Percentiles rank a stretch among this genome's conserved stretches.
Conservation (phyloP, 108 stramenopile species). For the Cylindrotheca closterium region DNA sequence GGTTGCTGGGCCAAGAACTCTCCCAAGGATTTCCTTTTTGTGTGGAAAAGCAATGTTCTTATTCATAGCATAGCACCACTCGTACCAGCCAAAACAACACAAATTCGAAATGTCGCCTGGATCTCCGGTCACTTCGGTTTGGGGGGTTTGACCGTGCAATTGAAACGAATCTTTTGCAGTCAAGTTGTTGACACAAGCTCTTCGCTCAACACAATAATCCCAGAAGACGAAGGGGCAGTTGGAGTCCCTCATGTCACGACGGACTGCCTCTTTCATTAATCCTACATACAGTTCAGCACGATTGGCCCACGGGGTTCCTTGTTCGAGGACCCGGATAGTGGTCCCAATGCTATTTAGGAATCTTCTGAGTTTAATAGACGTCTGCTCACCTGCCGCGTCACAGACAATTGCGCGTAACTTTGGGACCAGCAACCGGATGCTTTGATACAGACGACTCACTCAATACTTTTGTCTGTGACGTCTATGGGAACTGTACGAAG, state of each 20-base stretch:
- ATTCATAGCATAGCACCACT: too few relatives aligned
- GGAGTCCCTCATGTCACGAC: conserved; percentile 29
- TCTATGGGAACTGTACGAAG: conserved; percentile 23
- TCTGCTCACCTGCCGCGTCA: conserved; percentile 26
- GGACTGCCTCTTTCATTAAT: conserved; percentile 31
- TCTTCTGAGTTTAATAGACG: background rate
- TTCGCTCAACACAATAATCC: conserved; percentile 44
- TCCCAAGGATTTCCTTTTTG: conserved; percentile 19
- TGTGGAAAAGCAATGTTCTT: conserved; percentile 3
- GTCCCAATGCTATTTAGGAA: conserved; percentile 32
- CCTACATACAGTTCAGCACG: conserved; percentile 39
- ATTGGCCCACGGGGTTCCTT: conserved; percentile 36
- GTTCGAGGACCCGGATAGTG: conserved; percentile 20
- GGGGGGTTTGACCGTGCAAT: conserved; percentile 32
- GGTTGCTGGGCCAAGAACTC: conserved; percentile 36
- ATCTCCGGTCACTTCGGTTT: conserved; percentile 26
- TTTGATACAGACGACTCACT: too few relatives aligned
- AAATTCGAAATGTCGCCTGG: too few relatives aligned
- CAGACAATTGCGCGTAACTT: conserved; percentile 19
- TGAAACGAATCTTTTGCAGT: conserved; percentile 37
- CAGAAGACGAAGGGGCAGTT: too few relatives aligned
- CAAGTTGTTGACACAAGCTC: conserved; percentile 31
- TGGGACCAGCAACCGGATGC: too few relatives aligned
- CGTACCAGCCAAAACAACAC: too few relatives aligned
- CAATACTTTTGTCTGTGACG: too few relatives aligned